Conservation (phyloP, 257 asterid species). For the Misopates orontium region DNA sequence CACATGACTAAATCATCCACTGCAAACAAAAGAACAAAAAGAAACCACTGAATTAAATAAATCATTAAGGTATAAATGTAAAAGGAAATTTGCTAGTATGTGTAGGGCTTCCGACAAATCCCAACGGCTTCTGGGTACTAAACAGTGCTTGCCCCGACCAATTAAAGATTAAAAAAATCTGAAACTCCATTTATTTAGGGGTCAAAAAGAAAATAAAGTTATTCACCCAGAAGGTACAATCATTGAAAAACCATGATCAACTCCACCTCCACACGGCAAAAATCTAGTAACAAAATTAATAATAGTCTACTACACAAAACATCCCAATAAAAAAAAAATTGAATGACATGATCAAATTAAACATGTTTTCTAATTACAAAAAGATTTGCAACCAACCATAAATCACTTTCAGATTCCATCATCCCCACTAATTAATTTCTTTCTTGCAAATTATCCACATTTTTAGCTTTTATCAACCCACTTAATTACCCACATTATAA, state of each 20-base stretch:
- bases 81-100: not conserved
- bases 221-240: slow-evolving; percentile 7
- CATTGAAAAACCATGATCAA: slow-evolving; percentile 6
- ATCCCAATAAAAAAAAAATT: not conserved
- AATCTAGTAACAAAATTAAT: not conserved
- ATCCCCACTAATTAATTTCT: not conserved
- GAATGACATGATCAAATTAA: not conserved
- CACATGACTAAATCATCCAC: not conserved
- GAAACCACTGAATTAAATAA: not conserved
- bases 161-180: slow-evolving; percentile 3
- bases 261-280: not conserved
- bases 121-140: slow-evolving; percentile 36
- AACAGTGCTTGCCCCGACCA: slow-evolving; percentile 24
- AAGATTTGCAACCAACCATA: slow-evolving; percentile 22
- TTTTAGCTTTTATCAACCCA: slow-evolving; percentile 16
- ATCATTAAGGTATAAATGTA: not conserved
- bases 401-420: not conserved
- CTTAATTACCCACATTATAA: slow-evolving; percentile 15
- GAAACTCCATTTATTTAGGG: slow-evolving; percentile 1
- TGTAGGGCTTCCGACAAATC: slow-evolving; percentile 32
- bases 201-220: not conserved
- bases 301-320: too few species aligned
- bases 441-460: slow-evolving; percentile 35
- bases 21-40: not conserved
- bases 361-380: slow-evolving; percentile 32